These are phyloP conservation scores for Aspergillus bridgeri DNA, from an alignment of 495 filamentous ascomycete species.

Conservation along the genomic window DNA sequence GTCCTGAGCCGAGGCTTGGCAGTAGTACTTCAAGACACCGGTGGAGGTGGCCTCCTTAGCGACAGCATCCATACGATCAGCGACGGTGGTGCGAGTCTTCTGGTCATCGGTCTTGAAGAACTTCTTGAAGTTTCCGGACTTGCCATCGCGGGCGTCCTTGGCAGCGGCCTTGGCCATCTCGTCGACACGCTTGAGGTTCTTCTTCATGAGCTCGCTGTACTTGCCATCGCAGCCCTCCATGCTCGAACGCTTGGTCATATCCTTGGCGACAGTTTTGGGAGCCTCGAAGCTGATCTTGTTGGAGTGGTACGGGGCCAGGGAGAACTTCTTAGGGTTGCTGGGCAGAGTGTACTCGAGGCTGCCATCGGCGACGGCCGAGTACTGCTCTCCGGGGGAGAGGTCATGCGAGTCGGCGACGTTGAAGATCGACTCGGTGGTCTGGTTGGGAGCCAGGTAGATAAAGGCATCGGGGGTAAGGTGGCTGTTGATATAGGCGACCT, in stretches of 20 bases:
- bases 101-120: slow-evolving; percentile 16
- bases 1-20: slow-evolving; percentile 10
- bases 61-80: slow-evolving; percentile 16
- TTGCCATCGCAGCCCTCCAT: slow-evolving; percentile 12
- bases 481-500: slow-evolving; percentile 14
- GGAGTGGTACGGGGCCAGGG: slow-evolving; percentile 7
- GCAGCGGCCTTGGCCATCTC: slow-evolving; percentile 18
- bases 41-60: slow-evolving; percentile 14
- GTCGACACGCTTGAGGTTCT: slow-evolving; percentile 11
- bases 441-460: slow-evolving; percentile 11
- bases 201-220: slow-evolving; percentile 10
- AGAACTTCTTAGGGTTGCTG: slow-evolving; percentile 8
- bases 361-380: slow-evolving; percentile 13
- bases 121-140: slow-evolving; percentile 13
- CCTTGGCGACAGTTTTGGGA: background rate
- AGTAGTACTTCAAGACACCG: slow-evolving; percentile 18
- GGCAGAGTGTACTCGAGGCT: slow-evolving; percentile 13
- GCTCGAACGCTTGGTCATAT: slow-evolving; percentile 8
- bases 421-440: slow-evolving; percentile 16
- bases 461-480: slow-evolving; percentile 15
- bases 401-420: slow-evolving; percentile 14
- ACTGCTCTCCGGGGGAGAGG: slow-evolving; percentile 8
- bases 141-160: slow-evolving; percentile 13
- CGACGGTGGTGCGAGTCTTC: slow-evolving; percentile 10
- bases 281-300: slow-evolving; percentile 14